Conservation (phyloP, 495 filamentous ascomycete genomes). For the Physcia stellaris region DNA sequence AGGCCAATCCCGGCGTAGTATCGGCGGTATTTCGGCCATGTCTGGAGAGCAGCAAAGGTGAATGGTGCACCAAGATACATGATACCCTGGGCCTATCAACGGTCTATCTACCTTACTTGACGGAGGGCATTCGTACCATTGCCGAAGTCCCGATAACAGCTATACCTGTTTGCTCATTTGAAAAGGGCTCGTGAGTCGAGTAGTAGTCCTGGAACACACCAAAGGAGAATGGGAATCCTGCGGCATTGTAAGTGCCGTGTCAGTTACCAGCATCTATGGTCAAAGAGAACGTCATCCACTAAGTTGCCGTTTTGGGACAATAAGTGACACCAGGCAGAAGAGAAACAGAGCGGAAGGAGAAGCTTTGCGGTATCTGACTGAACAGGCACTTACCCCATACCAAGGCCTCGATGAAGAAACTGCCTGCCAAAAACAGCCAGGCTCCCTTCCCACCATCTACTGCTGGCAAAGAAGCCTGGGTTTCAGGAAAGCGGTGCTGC, state of each 20-base stretch:
- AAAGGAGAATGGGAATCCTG: constrained; percentile 52
- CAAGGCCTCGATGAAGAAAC: constrained; percentile 50
- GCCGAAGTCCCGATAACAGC: constrained; percentile 39
- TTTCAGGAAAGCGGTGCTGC: no score
- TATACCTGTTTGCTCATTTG: constrained; percentile 20
- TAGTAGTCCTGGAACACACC: constrained; percentile 50
- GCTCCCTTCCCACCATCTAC: constrained; percentile 49
- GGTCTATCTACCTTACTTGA: no score
- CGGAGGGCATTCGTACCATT: no score
- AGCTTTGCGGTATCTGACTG: neutral
- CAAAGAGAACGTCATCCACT: no score
- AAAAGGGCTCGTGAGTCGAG: constrained; percentile 31
- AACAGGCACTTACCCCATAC: constrained; percentile 41
- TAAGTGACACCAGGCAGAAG: neutral
- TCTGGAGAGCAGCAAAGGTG: neutral
- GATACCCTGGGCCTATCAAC: no score
- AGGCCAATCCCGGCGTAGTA: constrained; percentile 10
- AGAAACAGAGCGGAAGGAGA: neutral
- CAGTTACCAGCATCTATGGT: no score
- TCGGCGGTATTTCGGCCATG: constrained; percentile 28
- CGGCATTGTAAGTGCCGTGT: neutral
- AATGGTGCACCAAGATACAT: neutral
- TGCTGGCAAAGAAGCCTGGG: no score
- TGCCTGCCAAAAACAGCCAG: constrained; percentile 48
- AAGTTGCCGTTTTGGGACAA: no score